phyloP scores from a whole-genome alignment of 495 filamentous ascomycete genomes.

The Aspergillus coremiiformis region DNA sequence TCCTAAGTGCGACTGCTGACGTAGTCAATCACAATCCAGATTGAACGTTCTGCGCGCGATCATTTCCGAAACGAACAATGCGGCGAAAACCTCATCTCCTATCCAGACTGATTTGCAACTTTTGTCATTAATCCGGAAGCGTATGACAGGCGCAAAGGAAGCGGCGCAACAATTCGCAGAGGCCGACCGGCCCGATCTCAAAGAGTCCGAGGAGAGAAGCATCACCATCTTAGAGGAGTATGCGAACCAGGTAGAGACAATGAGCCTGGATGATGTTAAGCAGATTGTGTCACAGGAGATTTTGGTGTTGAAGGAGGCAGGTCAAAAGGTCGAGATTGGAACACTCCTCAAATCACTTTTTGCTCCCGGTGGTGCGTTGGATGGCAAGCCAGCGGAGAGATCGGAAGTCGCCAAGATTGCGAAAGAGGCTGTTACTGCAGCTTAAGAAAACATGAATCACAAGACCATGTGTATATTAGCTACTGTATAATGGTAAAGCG shows the following conservation, averaged over 20 bases:
- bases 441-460: constrained; percentile 12
- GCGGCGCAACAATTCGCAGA: constrained; percentile 46
- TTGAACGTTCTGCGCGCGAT: constrained; percentile 52
- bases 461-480: constrained; percentile 15
- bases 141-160: constrained; percentile 37
- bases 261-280: constrained; percentile 44
- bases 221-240: constrained; percentile 51
- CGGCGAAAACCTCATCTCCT: constrained; percentile 51
- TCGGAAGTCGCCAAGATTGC: constrained; percentile 41
- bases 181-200: constrained; percentile 48
- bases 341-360: constrained; percentile 43
- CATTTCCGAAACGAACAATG: constrained; percentile 56
- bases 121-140: constrained; percentile 51
- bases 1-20: background rate
- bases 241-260: constrained; percentile 42
- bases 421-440: constrained; percentile 30
- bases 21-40: constrained; percentile 15
- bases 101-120: constrained; percentile 53
- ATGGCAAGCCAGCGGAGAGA: constrained; percentile 48
- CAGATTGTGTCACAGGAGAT: constrained; percentile 38
- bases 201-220: constrained; percentile 51
- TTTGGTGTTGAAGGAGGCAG: constrained; percentile 33
- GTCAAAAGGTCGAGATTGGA: constrained; percentile 38
- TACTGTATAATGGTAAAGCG: constrained; percentile 14
- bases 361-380: constrained; percentile 39